Conservation (phyloP, 352 stramenopile genomes). For the Pythium apleroticum region DNA sequence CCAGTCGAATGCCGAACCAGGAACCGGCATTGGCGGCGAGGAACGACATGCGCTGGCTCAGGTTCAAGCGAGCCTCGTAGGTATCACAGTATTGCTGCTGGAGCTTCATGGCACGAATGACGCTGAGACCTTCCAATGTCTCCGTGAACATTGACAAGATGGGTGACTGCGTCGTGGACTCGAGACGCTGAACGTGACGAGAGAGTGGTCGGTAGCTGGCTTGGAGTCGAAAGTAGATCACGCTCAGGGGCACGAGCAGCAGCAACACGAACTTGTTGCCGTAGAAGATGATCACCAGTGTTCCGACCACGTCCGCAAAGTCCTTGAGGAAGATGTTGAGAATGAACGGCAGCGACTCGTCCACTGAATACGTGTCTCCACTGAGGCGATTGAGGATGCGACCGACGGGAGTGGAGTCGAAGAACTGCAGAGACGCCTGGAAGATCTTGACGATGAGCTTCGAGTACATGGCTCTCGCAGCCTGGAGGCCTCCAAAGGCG, state of each 20-base stretch:
- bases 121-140: constrained; percentile 63
- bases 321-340: constrained; percentile 90
- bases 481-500: constrained; percentile 70
- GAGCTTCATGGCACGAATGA: constrained; percentile 60
- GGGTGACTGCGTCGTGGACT: constrained; percentile 73
- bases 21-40: constrained; percentile 62
- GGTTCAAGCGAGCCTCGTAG: constrained; percentile 54
- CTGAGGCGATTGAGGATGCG: constrained; percentile 81
- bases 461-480: constrained; percentile 61
- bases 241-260: constrained; percentile 66
- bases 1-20: constrained; percentile 86
- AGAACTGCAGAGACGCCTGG: constrained; percentile 58
- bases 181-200: constrained; percentile 67
- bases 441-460: constrained; percentile 59
- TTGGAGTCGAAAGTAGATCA: constrained; percentile 72
- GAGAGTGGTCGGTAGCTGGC: constrained; percentile 66
- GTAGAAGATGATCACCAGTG: constrained; percentile 78
- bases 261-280: constrained; percentile 73
- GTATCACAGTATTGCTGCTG: constrained; percentile 38
- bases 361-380: constrained; percentile 79
- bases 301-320: constrained; percentile 61
- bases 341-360: constrained; percentile 88
- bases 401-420: constrained; percentile 62
- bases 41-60: constrained; percentile 79
- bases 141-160: constrained; percentile 72